Evolutionary conservation across 805 yeast genomes (phyloP).

Genomic region (Zygoascus bituminiphila): DNA sequence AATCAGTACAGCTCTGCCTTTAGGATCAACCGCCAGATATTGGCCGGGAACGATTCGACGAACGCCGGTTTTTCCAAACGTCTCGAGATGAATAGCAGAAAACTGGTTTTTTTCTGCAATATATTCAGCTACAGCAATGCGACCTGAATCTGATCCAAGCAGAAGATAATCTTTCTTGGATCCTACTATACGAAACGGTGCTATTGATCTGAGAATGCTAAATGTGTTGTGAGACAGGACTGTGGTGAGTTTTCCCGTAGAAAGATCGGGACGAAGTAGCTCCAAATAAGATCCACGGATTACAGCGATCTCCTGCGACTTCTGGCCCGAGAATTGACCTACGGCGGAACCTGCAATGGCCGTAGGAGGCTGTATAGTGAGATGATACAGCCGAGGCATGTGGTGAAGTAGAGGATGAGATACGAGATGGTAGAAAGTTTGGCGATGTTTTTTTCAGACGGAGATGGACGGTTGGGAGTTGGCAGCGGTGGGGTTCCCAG

Average conservation of each 20-base stretch:
- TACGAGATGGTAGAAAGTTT: background rate
- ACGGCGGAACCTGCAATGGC: slow-evolving; percentile 47
- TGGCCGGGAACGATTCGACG: slow-evolving; percentile 71
- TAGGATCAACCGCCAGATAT: slow-evolving; percentile 60
- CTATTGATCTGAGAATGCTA: slow-evolving; percentile 49
- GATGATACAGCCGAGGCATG: slow-evolving; percentile 42
- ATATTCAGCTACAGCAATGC: slow-evolving; percentile 46
- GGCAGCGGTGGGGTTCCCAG: too few relatives aligned
- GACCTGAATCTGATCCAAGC: slow-evolving; percentile 75
- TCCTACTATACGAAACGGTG: slow-evolving; percentile 46
- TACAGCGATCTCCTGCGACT: slow-evolving; percentile 54
- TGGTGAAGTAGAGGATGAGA: background rate
- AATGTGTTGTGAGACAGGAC: slow-evolving; percentile 42
- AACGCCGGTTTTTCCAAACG: slow-evolving; percentile 66
- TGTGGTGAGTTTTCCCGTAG: slow-evolving; percentile 46
- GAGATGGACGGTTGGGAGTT: too few relatives aligned
- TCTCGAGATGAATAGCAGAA: slow-evolving; percentile 43
- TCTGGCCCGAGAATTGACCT: slow-evolving; percentile 58
- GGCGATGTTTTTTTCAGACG: background rate
- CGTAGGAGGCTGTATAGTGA: slow-evolving; percentile 59
- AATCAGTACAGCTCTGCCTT: slow-evolving; percentile 59
- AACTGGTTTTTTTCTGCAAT: slow-evolving; percentile 34
- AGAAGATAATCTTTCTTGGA: slow-evolving; percentile 49
- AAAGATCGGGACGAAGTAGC: slow-evolving; percentile 43
- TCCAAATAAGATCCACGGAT: slow-evolving; percentile 50